Base-by-base conservation (phyloP, 176 grass and related monocot genomes). In the Cenchrus americanus region DNA sequence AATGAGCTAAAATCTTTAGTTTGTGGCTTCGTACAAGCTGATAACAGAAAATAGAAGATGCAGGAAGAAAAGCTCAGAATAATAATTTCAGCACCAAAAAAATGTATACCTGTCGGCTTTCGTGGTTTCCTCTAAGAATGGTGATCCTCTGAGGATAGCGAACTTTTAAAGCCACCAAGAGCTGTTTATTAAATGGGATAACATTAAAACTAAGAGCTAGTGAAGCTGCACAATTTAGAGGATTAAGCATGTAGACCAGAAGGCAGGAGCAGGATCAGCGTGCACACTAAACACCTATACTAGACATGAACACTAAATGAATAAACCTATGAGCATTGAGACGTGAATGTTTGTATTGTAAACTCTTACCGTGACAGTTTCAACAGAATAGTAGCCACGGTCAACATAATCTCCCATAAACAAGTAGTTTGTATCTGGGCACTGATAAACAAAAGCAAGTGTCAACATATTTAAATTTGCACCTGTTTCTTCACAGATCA, bases 321-420 rank as follows among this genome's bases (percentile, higher is more conserved):
- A 37, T 37, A 37, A 4, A 37, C 34, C 2, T 66, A 54, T 34
- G 51, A 34, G 62, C 83, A 70, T 63, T 71, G 48, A 23, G 23
- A 12, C 23, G 74, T 49, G 3, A 34, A 75, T 70, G 54, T 15
- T 83, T 42, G 58, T 40, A 69, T 1, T 5, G 8, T 26, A 42
- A 22, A 61, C 51, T 82, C 89, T 90, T 89, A 96, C 96, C 51
- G 93, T 95, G 69, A 98, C 96, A 89, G 96, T 98, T 94, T 98
- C 96, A 9, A 98, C 93, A 4, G 96, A 98, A 80, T 95, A 98
- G 80, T 96, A 96, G 10, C 96, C 96, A 95, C 93, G 93, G 32
- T 98, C 96, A 46, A 98, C 96, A 43, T 98, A 98, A 96, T 98
- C 96, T 71, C 96, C 96, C 96, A 98, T 98, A 76, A 98, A 98